Evolutionary conservation across 495 filamentous ascomycete species (phyloP), one percentile per base, ranked within the genome.

Genomic region (Geoglossum glabrum): DNA sequence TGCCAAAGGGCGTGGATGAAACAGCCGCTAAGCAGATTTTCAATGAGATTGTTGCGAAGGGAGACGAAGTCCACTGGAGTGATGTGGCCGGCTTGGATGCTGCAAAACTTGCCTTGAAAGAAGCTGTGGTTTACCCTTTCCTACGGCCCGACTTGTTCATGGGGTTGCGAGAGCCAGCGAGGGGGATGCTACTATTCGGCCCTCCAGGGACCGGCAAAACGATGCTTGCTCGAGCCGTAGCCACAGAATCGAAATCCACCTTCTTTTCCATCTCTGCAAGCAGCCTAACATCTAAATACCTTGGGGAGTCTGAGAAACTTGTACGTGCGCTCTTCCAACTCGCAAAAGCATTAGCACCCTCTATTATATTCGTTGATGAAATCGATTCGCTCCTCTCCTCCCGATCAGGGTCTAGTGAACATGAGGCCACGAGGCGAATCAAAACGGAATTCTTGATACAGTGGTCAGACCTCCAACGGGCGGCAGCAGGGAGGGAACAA

Each of bases 371-470:
- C 62, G 90, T 99, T 6, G 92, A 99, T 64, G 92, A 99, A 67
- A 99, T 99, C 63, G 92, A 99, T 67, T 96, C 92, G 0, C 71
- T 99, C 5, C 75, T 99, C 0, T 93, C 87, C 0, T 78, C 89
- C 1, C 79, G 92, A 25, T 84, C 82, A 8, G 87, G 87, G 0
- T 80, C 78, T 1, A 82, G 87, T 6, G 92, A 99, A 63, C 84
- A 97, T 65, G 92, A 99, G 69, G 85, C 93, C 5, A 94, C 89
- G 8, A 76, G 90, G 40, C 77, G 93, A 27, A 94, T 95, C 63
- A 97, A 99, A 70, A 99, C 92, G 0, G 92, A 99, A 64, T 99
- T 99, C 59, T 68, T 99, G 56, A 95, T 99, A 46, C 90, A 96
- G 64, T 99, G 92, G 92, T 88, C 84, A 50, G 90, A 95, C 67